These are phyloP conservation scores for Clitopilus passeckerianus DNA, from an alignment of 768 basidiomycete species.

Conservation along the genomic window DNA sequence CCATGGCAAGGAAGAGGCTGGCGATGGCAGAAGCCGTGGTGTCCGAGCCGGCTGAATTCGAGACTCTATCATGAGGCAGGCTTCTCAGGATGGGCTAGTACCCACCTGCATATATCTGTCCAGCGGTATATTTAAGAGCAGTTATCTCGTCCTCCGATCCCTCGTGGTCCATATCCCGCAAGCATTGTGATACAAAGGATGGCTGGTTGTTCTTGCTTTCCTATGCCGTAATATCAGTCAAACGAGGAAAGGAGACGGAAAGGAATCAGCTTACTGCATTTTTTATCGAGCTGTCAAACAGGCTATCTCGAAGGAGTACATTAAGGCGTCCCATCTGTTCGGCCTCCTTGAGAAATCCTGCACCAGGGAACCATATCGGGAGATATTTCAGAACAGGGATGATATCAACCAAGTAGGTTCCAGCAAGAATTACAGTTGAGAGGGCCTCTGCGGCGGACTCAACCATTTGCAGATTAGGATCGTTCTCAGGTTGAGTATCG, in stretches of 20 bases:
- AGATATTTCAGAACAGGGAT: background rate
- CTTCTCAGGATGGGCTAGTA: background rate
- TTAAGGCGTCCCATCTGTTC: background rate
- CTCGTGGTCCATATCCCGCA: background rate
- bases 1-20: constrained; percentile 21
- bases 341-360: background rate
- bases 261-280: background rate
- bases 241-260: background rate
- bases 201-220: background rate
- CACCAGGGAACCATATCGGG: background rate
- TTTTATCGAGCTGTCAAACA: background rate
- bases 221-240: background rate
- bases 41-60: background rate
- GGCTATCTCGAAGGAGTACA: background rate
- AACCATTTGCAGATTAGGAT: background rate
- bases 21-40: background rate
- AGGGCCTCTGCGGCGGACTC: background rate
- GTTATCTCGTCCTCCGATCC: background rate
- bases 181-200: background rate
- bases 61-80: background rate
- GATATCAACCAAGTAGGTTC: background rate
- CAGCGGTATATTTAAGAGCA: background rate
- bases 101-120: background rate
- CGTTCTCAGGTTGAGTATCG: background rate
- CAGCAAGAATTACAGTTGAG: background rate